Conservation (phyloP, 176 grass and related monocot species). For the Cenchrus purpureus region DNA sequence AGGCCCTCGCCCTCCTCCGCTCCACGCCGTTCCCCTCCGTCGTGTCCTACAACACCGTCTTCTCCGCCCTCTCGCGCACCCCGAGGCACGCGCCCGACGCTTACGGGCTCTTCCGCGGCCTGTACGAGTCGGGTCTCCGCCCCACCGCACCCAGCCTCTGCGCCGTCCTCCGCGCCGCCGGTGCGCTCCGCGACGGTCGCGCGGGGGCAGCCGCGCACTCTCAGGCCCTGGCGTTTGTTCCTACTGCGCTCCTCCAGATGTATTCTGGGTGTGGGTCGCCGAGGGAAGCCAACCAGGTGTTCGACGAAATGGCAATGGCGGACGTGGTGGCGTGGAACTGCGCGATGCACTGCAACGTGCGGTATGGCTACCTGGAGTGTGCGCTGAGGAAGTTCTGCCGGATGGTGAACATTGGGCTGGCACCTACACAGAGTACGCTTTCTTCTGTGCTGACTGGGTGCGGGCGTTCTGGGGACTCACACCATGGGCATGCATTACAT, state of each 20-base stretch:
- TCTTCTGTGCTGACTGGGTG: conserved; percentile 66
- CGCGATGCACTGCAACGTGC: conserved; percentile 73
- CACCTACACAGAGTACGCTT: conserved; percentile 55
- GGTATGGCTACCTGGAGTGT: conserved; percentile 44
- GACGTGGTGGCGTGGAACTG: conserved; percentile 82
- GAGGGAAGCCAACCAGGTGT: conserved; percentile 58
- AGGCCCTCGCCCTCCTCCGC: conserved; percentile 74
- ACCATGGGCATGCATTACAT: conserved; percentile 61
- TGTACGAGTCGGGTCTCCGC: conserved; percentile 46
- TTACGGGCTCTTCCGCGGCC: conserved; percentile 50
- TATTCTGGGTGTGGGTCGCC: conserved; percentile 55
- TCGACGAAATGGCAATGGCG: conserved; percentile 57
- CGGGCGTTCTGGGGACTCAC: conserved; percentile 27
- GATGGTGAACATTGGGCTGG: conserved; percentile 52
- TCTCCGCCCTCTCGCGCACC: conserved; percentile 57
- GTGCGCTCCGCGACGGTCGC: conserved; percentile 17
- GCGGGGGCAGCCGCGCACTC: conserved; percentile 43
- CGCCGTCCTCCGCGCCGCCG: conserved; percentile 57
- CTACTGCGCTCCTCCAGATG: conserved; percentile 80
- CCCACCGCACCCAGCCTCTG: conserved; percentile 73
- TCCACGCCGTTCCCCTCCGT: conserved; percentile 55
- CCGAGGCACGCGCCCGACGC: conserved; percentile 40
- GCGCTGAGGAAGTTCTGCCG: conserved; percentile 52
- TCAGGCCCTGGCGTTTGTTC: conserved; percentile 44
- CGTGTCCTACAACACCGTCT: conserved; percentile 83